Conservation (phyloP, 768 basidiomycete species). For the Calocybe cyanea region DNA sequence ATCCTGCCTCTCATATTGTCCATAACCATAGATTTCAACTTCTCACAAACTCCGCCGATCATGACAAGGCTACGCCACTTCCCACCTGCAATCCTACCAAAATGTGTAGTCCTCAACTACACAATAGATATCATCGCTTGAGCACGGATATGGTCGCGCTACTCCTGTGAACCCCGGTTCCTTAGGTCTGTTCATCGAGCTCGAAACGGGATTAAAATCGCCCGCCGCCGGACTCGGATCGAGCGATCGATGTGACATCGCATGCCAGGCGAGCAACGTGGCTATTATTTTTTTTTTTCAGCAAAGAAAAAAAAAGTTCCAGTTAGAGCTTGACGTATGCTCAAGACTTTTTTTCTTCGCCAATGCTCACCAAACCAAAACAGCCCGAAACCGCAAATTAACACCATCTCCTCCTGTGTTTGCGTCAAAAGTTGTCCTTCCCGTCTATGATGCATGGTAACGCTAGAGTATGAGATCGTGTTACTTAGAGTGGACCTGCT, state of each 20-base stretch:
- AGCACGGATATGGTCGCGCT: constrained; percentile 50
- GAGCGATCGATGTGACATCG: constrained; percentile 26
- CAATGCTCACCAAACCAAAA: constrained; percentile 68
- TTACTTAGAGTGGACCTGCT: neutral
- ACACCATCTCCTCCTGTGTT: constrained; percentile 67
- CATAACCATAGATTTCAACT: too few species aligned
- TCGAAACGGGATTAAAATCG: constrained; percentile 12
- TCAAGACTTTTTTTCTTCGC: neutral
- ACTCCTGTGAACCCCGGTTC: constrained; percentile 17
- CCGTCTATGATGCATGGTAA: constrained; percentile 62
- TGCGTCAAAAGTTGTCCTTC: constrained; percentile 61
- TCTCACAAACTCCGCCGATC: neutral
- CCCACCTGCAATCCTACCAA: constrained; percentile 9
- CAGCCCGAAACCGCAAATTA: constrained; percentile 69
- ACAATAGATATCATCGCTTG: constrained; percentile 59
- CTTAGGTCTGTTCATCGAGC: constrained; percentile 7
- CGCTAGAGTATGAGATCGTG: constrained; percentile 33
- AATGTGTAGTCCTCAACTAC: constrained; percentile 47
- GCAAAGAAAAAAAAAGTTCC: neutral
- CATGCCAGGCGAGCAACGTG: constrained; percentile 42
- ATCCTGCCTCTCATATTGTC: too few species aligned
- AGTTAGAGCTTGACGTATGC: constrained; percentile 2
- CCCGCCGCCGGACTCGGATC: constrained; percentile 20
- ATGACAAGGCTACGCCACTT: neutral
- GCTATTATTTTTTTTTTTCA: constrained; percentile 22